Conservation (phyloP, 371 early-diverging fungal genomes). For the Furculomyces boomerangus region DNA sequence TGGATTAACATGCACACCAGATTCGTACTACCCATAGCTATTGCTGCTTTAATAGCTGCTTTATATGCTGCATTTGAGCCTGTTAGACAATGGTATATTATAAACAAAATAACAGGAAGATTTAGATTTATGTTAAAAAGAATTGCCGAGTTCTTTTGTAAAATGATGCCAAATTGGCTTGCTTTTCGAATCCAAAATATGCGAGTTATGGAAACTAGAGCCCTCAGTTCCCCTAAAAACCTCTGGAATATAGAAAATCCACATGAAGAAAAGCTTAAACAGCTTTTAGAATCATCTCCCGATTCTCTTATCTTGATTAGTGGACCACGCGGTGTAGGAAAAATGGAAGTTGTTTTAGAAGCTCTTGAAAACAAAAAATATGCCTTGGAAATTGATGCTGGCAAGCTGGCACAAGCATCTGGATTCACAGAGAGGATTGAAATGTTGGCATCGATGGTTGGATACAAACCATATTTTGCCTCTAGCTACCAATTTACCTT, state of each 20-base stretch:
- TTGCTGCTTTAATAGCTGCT: constrained; percentile 61
- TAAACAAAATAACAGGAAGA: constrained; percentile 56
- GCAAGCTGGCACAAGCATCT: constrained; percentile 48
- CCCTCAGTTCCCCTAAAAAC: background rate
- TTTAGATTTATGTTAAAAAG: constrained; percentile 30
- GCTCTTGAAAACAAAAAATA: constrained; percentile 22
- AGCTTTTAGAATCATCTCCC: constrained; percentile 19
- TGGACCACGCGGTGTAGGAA: constrained; percentile 39
- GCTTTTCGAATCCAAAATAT: background rate
- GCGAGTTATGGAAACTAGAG: too few species aligned
- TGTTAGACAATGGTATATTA: constrained; percentile 66
- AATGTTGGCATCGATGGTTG: constrained; percentile 48
- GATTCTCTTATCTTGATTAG: constrained; percentile 33
- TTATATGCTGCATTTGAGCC: constrained; percentile 84
- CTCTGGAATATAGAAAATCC: constrained; percentile 6
- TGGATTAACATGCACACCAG: constrained; percentile 55
- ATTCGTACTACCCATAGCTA: constrained; percentile 33
- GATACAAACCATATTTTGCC: constrained; percentile 69
- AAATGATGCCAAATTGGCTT: background rate
- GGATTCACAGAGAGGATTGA: constrained; percentile 48
- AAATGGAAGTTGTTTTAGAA: constrained; percentile 27
- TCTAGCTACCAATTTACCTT: constrained; percentile 47
- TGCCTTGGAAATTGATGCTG: constrained; percentile 60
- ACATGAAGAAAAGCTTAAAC: constrained; percentile 9
- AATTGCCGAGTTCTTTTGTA: background rate